Percentiles rank a stretch among this genome's conserved stretches.
These are phyloP conservation scores for Stromatinia cepivora DNA, from an alignment of 2,329 filamentous ascomycete genomes.

Conservation along the genomic window DNA sequence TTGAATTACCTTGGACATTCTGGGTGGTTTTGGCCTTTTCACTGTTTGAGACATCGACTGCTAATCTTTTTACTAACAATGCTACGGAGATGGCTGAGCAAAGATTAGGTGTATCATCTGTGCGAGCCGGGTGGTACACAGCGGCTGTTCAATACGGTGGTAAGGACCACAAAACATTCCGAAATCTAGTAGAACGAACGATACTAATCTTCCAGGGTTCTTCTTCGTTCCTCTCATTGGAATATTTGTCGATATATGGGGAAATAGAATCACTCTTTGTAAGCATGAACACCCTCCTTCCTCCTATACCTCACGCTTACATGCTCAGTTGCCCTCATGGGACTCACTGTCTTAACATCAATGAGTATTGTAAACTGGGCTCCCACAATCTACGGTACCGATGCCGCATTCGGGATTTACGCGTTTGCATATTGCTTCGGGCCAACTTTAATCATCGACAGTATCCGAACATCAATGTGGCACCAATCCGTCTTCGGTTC, in stretches of 20 bases:
- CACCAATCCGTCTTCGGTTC: slow-evolving; percentile 60
- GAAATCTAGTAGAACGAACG: not conserved
- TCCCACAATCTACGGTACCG: slow-evolving; percentile 51
- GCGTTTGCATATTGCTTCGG: slow-evolving; percentile 57
- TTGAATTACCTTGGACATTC: slow-evolving; percentile 59
- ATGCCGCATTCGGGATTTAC: slow-evolving; percentile 60
- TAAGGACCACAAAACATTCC: slow-evolving; percentile 22
- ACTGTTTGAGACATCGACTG: slow-evolving; percentile 58
- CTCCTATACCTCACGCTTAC: not conserved
- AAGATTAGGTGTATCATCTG: slow-evolving; percentile 54
- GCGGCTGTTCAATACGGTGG: slow-evolving; percentile 55
- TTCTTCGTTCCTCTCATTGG: slow-evolving; percentile 57
- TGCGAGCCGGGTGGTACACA: slow-evolving; percentile 62
- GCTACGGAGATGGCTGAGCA: slow-evolving; percentile 62
- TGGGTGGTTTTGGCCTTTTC: slow-evolving; percentile 58
- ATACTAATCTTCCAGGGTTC: slow-evolving; percentile 45
- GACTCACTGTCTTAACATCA: slow-evolving; percentile 51
- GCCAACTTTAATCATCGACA: slow-evolving; percentile 60
- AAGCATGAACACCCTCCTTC: slow-evolving; percentile 29
- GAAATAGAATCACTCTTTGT: slow-evolving; percentile 52
- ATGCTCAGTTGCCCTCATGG: slow-evolving; percentile 45
- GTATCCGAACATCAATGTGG: slow-evolving; percentile 60
- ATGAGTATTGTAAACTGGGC: slow-evolving; percentile 58
- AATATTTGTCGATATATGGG: slow-evolving; percentile 50
- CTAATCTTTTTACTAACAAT: slow-evolving; percentile 55